Base-by-base conservation (phyloP, 2,329 filamentous ascomycete species). In the Coniochaeta sp. region DNA sequence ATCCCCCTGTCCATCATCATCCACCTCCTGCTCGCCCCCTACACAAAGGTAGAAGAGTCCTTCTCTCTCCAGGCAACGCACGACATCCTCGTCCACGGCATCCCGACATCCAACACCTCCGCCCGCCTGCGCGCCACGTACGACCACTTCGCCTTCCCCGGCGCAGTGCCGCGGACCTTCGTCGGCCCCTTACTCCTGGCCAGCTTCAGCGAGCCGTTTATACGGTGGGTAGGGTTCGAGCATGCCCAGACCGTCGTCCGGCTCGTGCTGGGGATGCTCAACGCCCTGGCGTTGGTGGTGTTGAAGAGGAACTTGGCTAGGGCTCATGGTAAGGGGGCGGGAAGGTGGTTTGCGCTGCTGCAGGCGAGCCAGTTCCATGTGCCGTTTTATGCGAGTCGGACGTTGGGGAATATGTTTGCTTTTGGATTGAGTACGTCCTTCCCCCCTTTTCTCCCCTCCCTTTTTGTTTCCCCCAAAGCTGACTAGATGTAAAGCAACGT, bases 1-100 rank as follows among this genome's bases (percentile, higher is more conserved):
- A 73, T 91, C 52, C 86, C 88, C 1, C 66, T 75, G 2, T 65
- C 85, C 30, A 75, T 89, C 59, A 66, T 87, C 53, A 51, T 87
- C 51, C 89, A 96, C 67, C 81, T 95, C 51, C 63, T 83, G 55
- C 66, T 83, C 22, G 83, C 91, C 10, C 94, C 94, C 1, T 92
- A 95, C 72, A 96, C 91, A 52, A 99, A 99, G 69, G 94, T 99
- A 54, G 94, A 99, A 68, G 94, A 99, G 70, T 97, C 92, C 0
- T 97, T 99, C 79, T 96, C 96, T 67, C 83, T 97, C 53, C 94
- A 99, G 68, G 94, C 94, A 6, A 81, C 85, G 3, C 94, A 97
- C 68, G 94, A 99, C 67, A 86, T 99, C 31, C 69, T 96, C 54
- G 79, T 81, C 32, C 90, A 94, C 65, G 91, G 91, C 22, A 82